Base-by-base conservation (phyloP, 2,329 filamentous ascomycete genomes). In the Aplosporella prunicola region DNA sequence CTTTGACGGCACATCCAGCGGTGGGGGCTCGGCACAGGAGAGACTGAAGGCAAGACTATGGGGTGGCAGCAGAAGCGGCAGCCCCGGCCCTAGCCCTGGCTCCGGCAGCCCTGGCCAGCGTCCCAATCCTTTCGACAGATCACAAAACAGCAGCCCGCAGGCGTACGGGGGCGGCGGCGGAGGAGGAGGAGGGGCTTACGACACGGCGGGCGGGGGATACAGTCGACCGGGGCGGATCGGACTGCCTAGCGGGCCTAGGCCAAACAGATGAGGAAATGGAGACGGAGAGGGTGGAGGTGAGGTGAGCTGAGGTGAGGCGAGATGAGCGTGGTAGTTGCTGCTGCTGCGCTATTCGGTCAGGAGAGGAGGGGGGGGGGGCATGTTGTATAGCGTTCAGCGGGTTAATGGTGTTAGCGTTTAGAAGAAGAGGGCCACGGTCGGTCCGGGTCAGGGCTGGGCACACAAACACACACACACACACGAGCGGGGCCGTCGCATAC, bases 1-100 rank as follows among this genome's bases (percentile, higher is more conserved):
- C 53, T 53, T 25, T 64, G 68, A 49, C 43, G 57, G 66, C 44
- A 56, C 54, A 46, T 51, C 49, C 28, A 59, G 53, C 33, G 60
- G 51, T 27, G 66, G 61, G 3, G 68, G 68, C 22, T 76, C 78
- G 14, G 86, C 86, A 34, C 84, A 93, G 62, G 84, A 93, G 50
- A 71, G 84, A 48, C 66, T 95, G 49, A 84, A 86, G 54, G 84
- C 87, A 51, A 68, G 84, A 44, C 63, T 94, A 30, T 86, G 86
- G 70, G 77, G 76, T n/a, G 72, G 74, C 20, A 69, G 73, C 15
- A 68, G 72, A 46, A 73, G 72, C 28, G 66, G 67, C 32, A 80
- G 76, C 45, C 74, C 76, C 7, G 63, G 63, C 16, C 56, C 50
- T 42, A 55, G 50, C n/a, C n/a, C n/a, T n/a, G 37, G 34, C 13